Conservation (phyloP, 345 rosid genomes). For the Hibiscus mutabilis region DNA sequence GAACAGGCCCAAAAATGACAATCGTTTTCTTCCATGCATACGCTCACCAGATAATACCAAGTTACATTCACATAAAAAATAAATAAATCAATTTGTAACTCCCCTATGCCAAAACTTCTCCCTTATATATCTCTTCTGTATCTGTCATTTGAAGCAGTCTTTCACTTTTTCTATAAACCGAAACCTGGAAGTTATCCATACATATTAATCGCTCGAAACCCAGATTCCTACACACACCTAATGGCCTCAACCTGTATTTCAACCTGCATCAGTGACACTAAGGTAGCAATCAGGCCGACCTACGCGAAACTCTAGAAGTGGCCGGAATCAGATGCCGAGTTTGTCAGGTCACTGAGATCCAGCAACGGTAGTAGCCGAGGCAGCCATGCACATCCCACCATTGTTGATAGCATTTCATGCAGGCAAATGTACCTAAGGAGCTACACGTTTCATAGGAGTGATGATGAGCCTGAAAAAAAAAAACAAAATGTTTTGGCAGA, state of each 20-base stretch:
- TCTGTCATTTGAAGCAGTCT: constrained; percentile 7
- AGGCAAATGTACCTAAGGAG: constrained; percentile 78
- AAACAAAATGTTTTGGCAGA: constrained; percentile 41
- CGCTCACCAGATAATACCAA: constrained; percentile 1
- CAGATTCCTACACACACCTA: background rate
- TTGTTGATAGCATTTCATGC: constrained; percentile 78
- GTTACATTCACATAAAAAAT: background rate
- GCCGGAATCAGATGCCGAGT: constrained; percentile 75
- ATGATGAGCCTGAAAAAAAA: constrained; percentile 18
- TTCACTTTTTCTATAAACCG: background rate
- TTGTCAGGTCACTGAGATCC: constrained; percentile 38
- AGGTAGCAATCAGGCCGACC: constrained; percentile 57
- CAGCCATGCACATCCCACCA: constrained; percentile 26
- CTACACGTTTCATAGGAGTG: constrained; percentile 63
- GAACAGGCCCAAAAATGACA: too few species aligned
- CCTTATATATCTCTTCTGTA: background rate
- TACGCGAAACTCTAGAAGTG: constrained; percentile 67
- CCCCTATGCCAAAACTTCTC: background rate
- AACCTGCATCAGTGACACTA: constrained; percentile 61
- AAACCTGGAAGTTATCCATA: background rate
- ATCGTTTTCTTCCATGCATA: background rate
- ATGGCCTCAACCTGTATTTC: constrained; percentile 79
- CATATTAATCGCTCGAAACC: background rate
- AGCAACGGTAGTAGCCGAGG: constrained; percentile 16
- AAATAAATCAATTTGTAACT: background rate